Evolutionary conservation across 1,284 basidiomycete genomes (phyloP), one percentile per base, ranked within the genome.

Genomic region (Amylostereum chailletii): DNA sequence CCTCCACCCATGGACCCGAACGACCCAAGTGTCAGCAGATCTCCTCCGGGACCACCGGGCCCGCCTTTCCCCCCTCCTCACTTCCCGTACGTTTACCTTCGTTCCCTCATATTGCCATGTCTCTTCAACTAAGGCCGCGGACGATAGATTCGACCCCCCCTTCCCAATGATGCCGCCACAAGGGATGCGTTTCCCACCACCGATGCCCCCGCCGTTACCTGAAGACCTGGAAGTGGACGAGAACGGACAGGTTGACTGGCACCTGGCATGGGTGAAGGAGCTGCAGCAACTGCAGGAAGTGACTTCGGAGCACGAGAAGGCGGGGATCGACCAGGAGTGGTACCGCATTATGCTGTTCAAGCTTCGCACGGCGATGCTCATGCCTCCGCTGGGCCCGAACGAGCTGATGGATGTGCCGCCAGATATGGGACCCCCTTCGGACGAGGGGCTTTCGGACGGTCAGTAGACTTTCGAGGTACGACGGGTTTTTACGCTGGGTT

Each of bases 341-440:
- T 90, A 82, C 58, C 71, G 82, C 54, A 82, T 85, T 75, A 90
- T 90, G 86, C 61, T 88, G 7, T 73, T 84, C 59, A 77, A 85
- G 29, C 77, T 89, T 47, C 71, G 86, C 47, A 75, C 74, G 41
- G 81, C 80, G 10, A 70, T 89, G 58, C 77, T 88, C 74, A 74
- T 81, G 34, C 74, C 76, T 36, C 69, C 74, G 5, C 72, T 55
- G 26, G 53, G 51, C 3, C 49, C 50, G 26, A 49, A 46, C 34
- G 57, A 55, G 11, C 56, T 55, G 37, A 48, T 57, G 39, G 42
- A 39, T 38, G 48, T 39, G 19, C 49, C 52, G 3, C 56, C 55
- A 26, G 48, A 10, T 7, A 9, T 30, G 27, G 42, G 29, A 31
- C 29, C 19, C 19, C 19, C 19, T 19, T 19, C 19, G 19, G 19